Percentiles rank a stretch among this genome's conserved stretches.
Conservation (phyloP, 768 basidiomycete species). For the Gymnopilus dilepis region DNA sequence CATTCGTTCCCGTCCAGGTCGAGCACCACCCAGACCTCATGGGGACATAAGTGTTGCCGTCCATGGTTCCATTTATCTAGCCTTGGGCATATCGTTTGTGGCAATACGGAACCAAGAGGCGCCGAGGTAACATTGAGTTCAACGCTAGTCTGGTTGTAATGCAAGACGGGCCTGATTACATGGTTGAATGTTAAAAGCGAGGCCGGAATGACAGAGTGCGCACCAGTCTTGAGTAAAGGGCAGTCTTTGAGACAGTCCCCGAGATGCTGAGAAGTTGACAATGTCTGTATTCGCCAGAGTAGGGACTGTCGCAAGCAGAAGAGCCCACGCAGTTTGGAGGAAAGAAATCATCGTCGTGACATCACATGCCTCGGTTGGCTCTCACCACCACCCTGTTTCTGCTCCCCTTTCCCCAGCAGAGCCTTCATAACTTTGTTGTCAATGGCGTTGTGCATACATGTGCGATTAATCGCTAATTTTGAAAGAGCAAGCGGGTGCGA, state of each 20-base stretch:
- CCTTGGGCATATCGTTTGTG: conserved; percentile 25
- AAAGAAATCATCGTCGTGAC: too few species aligned
- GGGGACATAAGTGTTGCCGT: conserved; percentile 34
- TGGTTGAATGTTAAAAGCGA: neutral
- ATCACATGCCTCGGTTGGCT: too few species aligned
- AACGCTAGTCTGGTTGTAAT: conserved; percentile 35
- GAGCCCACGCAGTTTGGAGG: too few species aligned
- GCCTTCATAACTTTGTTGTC: too few species aligned
- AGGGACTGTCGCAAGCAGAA: too few species aligned
- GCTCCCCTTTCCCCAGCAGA: too few species aligned
- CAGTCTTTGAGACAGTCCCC: conserved; percentile 24
- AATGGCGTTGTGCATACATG: too few species aligned
- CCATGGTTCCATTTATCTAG: conserved; percentile 27
- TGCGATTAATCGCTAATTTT: too few species aligned
- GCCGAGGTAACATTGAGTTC: conserved; percentile 48
- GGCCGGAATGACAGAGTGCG: conserved; percentile 10
- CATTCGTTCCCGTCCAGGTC: conserved; percentile 48
- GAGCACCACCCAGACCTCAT: conserved; percentile 54
- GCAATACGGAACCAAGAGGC: conserved; percentile 37
- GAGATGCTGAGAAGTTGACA: conserved; percentile 53
- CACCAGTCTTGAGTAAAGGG: conserved; percentile 33
- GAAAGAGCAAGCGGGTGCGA: too few species aligned
- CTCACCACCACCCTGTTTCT: too few species aligned
- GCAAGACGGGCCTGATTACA: conserved; percentile 45
- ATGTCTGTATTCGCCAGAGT: conserved; percentile 63